Evolutionary conservation across 257 asterid genomes (phyloP), one percentile per base, ranked within the genome.

Genomic region (Capsicum pubescens): DNA sequence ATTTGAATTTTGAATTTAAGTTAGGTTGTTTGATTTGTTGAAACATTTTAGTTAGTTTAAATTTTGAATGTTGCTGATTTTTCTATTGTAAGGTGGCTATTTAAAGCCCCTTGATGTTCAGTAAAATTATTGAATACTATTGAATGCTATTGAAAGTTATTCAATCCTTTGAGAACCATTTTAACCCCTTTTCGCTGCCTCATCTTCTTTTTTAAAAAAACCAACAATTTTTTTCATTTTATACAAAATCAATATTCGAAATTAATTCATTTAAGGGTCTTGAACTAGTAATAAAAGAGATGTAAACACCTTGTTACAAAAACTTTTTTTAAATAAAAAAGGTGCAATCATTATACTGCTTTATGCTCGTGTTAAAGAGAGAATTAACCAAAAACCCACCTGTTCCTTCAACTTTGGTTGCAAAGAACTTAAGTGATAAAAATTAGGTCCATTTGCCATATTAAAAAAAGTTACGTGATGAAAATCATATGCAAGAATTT

Each of bases 221-320:
- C 2, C 32, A 26, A 26, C 32, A 26, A 26, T 2, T 26, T 26
- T 26, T 26, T 26, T 74, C 46, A 21, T 50, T 46, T 71, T 46
- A 50, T 56, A 76, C 52, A 4, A 12, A 50, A 46, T 21, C 60
- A 12, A 50, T 21, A 19, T 52, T 21, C 61, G 21, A 74, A 12
- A 50, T 32, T 21, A 76, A 76, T 52, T 74, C 81, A 74, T 50
- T 74, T 21, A 76, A 50, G 26, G 61, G 63, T 76, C 46, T 76
- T 26, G 61, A 76, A 76, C 44, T 14, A 52, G 39, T 32, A 52
- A 76, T 4, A 26, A 76, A 1, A 52, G 63, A 76, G 61, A 76
- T 76, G 48, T 54, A 50, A 76, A 13, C 46, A 52, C 77, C 77
- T 36, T 36, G 44, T 68, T 36, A 68, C 76, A 67, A 15, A 68